A percentile compares a stretch with the other conserved stretches of the same genome.
These are phyloP conservation scores for Pistacia vera DNA, from an alignment of 345 rosid species.

Conservation along the genomic window DNA sequence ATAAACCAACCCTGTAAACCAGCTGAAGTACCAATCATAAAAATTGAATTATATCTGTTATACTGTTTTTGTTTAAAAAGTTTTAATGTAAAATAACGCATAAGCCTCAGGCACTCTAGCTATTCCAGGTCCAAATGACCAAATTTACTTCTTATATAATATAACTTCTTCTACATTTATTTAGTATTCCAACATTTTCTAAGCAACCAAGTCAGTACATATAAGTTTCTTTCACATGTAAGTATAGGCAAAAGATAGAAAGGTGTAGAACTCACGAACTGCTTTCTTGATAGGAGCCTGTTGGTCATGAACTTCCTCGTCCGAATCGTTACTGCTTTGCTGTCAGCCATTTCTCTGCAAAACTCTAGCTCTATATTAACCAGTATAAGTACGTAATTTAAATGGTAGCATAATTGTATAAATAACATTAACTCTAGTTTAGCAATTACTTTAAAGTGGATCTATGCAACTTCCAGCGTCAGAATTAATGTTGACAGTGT, in stretches of 20 bases:
- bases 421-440: neutral
- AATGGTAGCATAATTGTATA: neutral
- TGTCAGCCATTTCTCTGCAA: conserved; percentile 42
- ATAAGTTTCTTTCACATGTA: neutral
- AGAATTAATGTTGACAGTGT: neutral
- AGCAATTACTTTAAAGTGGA: neutral
- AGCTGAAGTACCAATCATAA: neutral
- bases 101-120: no score
- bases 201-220: neutral
- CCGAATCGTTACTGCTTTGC: conserved; percentile 49
- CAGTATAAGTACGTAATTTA: no score
- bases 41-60: no score
- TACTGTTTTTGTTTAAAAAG: no score
- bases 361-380: neutral
- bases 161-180: neutral
- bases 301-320: conserved; percentile 63
- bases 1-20: neutral
- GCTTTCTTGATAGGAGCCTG: conserved; percentile 58
- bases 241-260: neutral
- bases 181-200: neutral
- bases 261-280: conserved; percentile 36
- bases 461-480: neutral
- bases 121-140: neutral
- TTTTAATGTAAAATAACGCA: no score
- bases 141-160: neutral